These are phyloP conservation scores for Pyricularia sp. DNA, from an alignment of 2,329 filamentous ascomycete genomes.

Conservation along the genomic window DNA sequence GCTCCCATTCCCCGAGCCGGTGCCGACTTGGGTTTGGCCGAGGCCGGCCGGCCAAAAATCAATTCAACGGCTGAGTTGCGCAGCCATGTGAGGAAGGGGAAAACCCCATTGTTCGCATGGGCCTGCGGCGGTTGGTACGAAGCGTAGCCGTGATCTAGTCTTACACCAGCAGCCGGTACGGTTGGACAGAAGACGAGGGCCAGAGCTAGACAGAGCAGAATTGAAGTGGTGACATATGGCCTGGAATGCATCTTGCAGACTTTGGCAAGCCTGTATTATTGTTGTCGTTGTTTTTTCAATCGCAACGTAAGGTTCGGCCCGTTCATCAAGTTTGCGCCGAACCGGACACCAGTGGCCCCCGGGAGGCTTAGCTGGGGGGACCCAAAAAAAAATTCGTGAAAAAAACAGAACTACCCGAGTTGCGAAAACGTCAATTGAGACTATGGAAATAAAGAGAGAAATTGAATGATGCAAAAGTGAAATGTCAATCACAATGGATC, in stretches of 20 bases:
- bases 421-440: neutral
- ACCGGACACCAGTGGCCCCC: neutral
- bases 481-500: neutral
- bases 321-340: neutral
- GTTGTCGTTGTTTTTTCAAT: neutral
- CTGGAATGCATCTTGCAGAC: neutral
- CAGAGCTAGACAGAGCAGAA: neutral
- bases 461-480: neutral
- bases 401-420: neutral
- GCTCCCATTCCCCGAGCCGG: conserved; percentile 13
- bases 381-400: neutral
- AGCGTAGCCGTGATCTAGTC: neutral
- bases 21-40: conserved; percentile 15
- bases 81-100: conserved; percentile 40
- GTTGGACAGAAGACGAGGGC: conserved; percentile 3
- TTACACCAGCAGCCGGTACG: conserved; percentile 3
- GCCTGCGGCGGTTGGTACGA: neutral
- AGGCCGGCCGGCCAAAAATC: conserved; percentile 36
- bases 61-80: conserved; percentile 40
- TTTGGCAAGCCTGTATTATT: neutral
- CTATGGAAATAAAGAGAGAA: neutral
- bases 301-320: neutral
- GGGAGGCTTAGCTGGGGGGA: neutral
- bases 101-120: conserved; percentile 13
- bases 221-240: neutral